A percentile compares a stretch with the other conserved stretches of the same genome.
phyloP scores from a whole-genome alignment of 192 early-diverging fungal genomes.

The Linnemannia elongata region DNA sequence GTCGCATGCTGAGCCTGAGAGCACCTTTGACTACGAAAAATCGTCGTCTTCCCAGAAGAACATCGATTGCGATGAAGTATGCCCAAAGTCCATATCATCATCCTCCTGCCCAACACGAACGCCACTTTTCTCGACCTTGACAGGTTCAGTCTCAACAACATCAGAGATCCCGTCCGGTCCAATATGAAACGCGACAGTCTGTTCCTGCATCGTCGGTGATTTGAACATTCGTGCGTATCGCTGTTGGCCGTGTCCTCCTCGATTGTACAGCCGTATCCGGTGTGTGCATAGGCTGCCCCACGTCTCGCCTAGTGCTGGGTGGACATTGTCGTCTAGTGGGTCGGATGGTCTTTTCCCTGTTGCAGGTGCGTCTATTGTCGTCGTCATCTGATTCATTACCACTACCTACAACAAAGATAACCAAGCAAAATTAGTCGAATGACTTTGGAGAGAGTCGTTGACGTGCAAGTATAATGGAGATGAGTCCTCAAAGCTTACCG shows the following conservation, averaged over 20 bases:
- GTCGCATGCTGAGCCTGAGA: neutral
- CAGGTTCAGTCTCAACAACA: neutral
- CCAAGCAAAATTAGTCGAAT: neutral
- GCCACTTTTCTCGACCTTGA: neutral
- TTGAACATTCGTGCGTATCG: slow-evolving; percentile 46
- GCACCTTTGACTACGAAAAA: neutral
- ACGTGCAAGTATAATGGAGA: neutral
- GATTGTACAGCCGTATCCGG: slow-evolving; percentile 24
- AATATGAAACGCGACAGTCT: slow-evolving; percentile 21
- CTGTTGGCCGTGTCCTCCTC: slow-evolving; percentile 4
- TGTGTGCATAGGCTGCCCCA: slow-evolving; percentile 47
- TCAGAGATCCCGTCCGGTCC: slow-evolving; percentile 15
- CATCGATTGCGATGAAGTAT: neutral
- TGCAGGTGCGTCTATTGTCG: slow-evolving; percentile 23
- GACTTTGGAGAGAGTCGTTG: neutral
- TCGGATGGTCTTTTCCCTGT: neutral
- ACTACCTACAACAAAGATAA: slow-evolving; percentile 25
- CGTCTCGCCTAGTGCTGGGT: slow-evolving; percentile 52
- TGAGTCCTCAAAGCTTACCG: slow-evolving; percentile 8
- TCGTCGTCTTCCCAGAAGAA: slow-evolving; percentile 1
- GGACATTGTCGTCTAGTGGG: neutral
- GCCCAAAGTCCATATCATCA: slow-evolving; percentile 7
- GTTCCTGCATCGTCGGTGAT: slow-evolving; percentile 33
- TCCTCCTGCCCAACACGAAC: neutral
- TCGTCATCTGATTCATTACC: slow-evolving; percentile 57